Percentiles rank a stretch among this genome's conserved stretches.
Conservation (phyloP, 805 yeast species). For the Saccharomycopsis sp. region DNA sequence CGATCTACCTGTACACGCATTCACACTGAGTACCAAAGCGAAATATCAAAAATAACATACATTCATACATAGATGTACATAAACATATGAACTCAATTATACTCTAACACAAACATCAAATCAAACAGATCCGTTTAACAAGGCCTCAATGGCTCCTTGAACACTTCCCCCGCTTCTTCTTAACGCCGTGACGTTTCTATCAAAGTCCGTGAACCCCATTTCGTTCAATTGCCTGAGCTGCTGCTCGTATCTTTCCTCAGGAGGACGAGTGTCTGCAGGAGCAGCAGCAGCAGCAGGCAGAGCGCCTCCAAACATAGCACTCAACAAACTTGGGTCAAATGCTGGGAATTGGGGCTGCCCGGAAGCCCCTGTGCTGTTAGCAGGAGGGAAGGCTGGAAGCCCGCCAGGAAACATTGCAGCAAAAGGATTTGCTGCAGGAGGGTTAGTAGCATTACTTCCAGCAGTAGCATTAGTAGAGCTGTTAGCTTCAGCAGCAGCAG, state of each 20-base stretch:
- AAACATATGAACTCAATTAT: too few relatives aligned
- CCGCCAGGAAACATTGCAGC: slow-evolving; percentile 37
- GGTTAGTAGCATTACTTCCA: background rate
- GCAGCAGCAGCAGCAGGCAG: slow-evolving; percentile 19
- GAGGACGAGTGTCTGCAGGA: slow-evolving; percentile 55
- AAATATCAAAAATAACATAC: too few relatives aligned
- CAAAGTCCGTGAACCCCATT: slow-evolving; percentile 88
- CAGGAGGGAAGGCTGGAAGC: slow-evolving; percentile 36
- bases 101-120: too few relatives aligned
- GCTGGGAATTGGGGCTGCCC: slow-evolving; percentile 18
- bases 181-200: slow-evolving; percentile 82
- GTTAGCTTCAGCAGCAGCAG: slow-evolving; percentile 22
- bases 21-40: background rate
- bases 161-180: slow-evolving; percentile 96
- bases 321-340: slow-evolving; percentile 23
- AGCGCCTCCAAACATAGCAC: slow-evolving; percentile 20
- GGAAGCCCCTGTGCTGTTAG: slow-evolving; percentile 27
- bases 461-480: slow-evolving; percentile 20
- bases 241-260: slow-evolving; percentile 68
- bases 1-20: too few relatives aligned
- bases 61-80: too few relatives aligned
- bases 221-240: slow-evolving; percentile 73
- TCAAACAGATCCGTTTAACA: slow-evolving; percentile 52
- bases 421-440: slow-evolving; percentile 43
- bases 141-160: slow-evolving; percentile 90